Conservation (phyloP, 306 rosid genomes). For the Medicago ruthenica region DNA sequence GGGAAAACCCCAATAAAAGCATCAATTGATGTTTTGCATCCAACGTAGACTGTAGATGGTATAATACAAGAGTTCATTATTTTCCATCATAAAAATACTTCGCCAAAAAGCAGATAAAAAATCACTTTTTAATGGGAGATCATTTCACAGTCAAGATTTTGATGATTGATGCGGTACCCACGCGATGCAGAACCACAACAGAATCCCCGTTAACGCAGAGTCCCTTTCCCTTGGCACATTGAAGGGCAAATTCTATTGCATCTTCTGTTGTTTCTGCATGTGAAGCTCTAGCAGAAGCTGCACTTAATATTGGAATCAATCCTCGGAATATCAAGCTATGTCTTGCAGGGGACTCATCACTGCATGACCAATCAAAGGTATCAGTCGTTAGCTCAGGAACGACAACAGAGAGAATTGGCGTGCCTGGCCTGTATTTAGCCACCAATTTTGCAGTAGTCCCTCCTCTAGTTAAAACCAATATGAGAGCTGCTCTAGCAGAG, state of each 20-base stretch:
- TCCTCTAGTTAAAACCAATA: slow-evolving; percentile 80
- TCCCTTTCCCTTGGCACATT: slow-evolving; percentile 75
- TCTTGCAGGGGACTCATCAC: slow-evolving; percentile 98
- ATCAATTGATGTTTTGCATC: slow-evolving; percentile 28
- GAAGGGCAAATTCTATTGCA: slow-evolving; percentile 81
- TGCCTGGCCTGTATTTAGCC: slow-evolving; percentile 97
- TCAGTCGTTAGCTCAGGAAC: slow-evolving; percentile 95
- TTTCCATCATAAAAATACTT: slow-evolving; percentile 19
- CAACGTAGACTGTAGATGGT: slow-evolving; percentile 15
- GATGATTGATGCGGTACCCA: slow-evolving; percentile 89
- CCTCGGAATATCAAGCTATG: slow-evolving; percentile 99
- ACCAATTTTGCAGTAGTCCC: slow-evolving; percentile 83
- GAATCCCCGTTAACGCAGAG: slow-evolving; percentile 91
- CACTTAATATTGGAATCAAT: slow-evolving; percentile 83
- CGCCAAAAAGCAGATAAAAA: slow-evolving; percentile 21
- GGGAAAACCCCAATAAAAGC: slow-evolving; percentile 4
- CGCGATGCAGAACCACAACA: slow-evolving; percentile 90
- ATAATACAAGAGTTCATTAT: not conserved
- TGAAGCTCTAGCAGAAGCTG: slow-evolving; percentile 93
- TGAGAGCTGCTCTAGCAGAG: slow-evolving; percentile 78
- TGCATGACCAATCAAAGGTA: slow-evolving; percentile 92
- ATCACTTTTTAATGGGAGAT: slow-evolving; percentile 30
- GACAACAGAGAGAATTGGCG: slow-evolving; percentile 92
- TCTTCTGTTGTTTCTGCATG: slow-evolving; percentile 88
- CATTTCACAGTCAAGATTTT: slow-evolving; percentile 97